These are phyloP conservation scores for Lipomyces sp. DNA, from an alignment of 805 yeast species.

Conservation along the genomic window DNA sequence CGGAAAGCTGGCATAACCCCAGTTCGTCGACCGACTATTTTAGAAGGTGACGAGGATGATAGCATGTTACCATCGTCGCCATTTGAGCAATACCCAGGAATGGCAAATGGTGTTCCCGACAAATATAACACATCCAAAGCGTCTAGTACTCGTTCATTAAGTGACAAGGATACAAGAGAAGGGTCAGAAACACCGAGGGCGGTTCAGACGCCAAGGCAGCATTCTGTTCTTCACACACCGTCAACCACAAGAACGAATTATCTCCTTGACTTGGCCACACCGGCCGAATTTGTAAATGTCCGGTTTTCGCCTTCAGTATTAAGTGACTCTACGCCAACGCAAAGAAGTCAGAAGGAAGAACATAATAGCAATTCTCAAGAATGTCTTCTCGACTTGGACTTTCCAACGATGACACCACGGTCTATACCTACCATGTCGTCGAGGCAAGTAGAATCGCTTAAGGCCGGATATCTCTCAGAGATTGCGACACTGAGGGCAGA, in stretches of 20 bases:
- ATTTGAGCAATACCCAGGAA: conserved; percentile 31
- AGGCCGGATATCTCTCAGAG: conserved; percentile 21
- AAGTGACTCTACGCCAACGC: conserved; percentile 3
- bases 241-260: neutral
- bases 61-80: conserved; percentile 30
- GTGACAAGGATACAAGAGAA: neutral
- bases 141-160: neutral
- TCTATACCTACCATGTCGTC: conserved; percentile 19
- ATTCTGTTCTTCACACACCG: conserved; percentile 3
- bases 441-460: conserved; percentile 23
- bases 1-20: conserved; percentile 1
- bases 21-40: conserved; percentile 12
- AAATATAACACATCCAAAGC: neutral
- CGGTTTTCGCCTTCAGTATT: neutral
- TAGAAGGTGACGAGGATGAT: conserved; percentile 17
- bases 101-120: neutral
- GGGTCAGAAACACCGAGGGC: neutral
- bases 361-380: neutral
- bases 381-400: conserved; percentile 14
- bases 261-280: conserved; percentile 11
- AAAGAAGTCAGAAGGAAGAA: neutral
- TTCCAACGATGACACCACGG: conserved; percentile 22
- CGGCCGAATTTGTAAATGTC: neutral
- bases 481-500: conserved; percentile 17
- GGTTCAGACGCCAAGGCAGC: neutral